Base-by-base conservation (phyloP, 2,329 filamentous ascomycete genomes). In the Lasiodiplodia gonubiensis region DNA sequence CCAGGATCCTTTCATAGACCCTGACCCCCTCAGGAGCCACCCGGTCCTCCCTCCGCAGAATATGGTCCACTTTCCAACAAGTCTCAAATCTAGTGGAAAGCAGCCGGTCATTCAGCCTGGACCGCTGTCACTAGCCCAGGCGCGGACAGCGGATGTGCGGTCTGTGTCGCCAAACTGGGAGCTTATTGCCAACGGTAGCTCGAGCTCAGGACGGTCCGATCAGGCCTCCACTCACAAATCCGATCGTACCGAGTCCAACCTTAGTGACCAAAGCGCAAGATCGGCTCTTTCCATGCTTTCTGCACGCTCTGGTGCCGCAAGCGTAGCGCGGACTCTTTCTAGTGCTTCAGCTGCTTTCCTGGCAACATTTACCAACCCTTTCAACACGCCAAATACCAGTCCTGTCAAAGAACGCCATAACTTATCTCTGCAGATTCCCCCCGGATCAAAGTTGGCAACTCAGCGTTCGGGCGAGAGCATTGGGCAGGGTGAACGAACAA, bases 201-300 rank as follows among this genome's bases (percentile, higher is more conserved):
- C 49, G 18, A 61, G 33, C 12, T 60, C 67, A 3, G 72, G 67
- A 25, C 57, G 57, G 14, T 71, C 74, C 0, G 71, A 83, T 3
- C 78, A 79, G 14, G 66, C 76, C 1, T 86, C 85, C 2, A 82
- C 84, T 0, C 80, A 83, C 2, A 85, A 84, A 69, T 83, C 80
- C 49, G 85, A 88, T 42, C 82, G 86, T 23, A 88, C 86, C 2
- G 80, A 80, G 3, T 88, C 86, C 0, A 85, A 83, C 35, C 77
- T 88, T 3, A 88, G 85, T 66, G 86, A 88, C 14, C 77, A 77
- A 10, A 86, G 85, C 30, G 65, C 54, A 7, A 75, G 75, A 8
- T 84, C 82, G 3, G 55, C 48, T 5, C 75, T 75, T 6, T 84
- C 83, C 5, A 76, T 76, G 49, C 69, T 81, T 0, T 85, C 84